Evolutionary conservation across 73 alveolate species (phyloP).

Genomic region (Paramecium caudatum): DNA sequence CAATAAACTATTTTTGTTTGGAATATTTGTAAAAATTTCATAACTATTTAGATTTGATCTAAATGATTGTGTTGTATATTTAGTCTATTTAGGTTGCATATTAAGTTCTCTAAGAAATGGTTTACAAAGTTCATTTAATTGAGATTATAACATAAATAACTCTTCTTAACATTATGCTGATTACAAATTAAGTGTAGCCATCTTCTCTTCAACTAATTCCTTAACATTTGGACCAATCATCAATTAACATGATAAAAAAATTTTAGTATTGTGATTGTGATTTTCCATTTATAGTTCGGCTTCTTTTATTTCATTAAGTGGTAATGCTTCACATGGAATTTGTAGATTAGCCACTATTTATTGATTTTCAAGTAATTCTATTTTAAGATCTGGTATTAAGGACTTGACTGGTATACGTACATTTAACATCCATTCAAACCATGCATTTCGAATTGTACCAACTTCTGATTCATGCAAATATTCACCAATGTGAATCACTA

Average conservation of each 20-base stretch:
- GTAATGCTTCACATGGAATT: constrained; percentile 32
- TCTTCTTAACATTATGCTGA: constrained; percentile 13
- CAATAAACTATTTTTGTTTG: not conserved
- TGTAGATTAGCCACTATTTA: not conserved
- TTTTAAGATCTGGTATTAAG: constrained; percentile 18
- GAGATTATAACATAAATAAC: not conserved
- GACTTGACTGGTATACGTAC: not conserved
- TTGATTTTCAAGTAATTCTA: constrained; percentile 11
- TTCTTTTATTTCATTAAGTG: constrained; percentile 25
- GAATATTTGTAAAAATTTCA: constrained; percentile 32
- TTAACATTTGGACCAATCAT: not conserved
- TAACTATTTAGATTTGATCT: not conserved
- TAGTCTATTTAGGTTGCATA: not conserved
- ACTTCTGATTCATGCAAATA: constrained; percentile 8
- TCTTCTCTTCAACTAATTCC: not conserved
- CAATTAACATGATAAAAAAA: not conserved
- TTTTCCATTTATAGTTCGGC: constrained; percentile 5
- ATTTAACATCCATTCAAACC: constrained; percentile 41
- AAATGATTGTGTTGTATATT: not conserved
- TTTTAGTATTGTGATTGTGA: not conserved
- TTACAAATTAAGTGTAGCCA: not conserved
- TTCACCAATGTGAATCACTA: not conserved
- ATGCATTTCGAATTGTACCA: not conserved
- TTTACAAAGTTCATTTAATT: constrained; percentile 26
- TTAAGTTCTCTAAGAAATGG: constrained; percentile 11